These are phyloP conservation scores for Rhizomucor pusillus DNA, from an alignment of 371 early-diverging fungal genomes.

Conservation along the genomic window DNA sequence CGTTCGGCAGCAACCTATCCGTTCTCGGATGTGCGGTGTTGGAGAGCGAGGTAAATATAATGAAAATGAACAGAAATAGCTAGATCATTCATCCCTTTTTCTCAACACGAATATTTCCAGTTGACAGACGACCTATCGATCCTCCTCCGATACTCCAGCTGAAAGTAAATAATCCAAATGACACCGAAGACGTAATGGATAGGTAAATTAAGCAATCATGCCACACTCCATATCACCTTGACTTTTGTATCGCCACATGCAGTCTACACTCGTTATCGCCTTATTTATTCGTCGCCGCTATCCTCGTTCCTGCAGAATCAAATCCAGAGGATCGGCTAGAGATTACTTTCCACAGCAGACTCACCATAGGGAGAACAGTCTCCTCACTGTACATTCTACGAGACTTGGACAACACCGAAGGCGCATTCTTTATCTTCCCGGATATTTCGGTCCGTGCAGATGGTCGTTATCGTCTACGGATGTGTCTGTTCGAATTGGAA, in stretches of 20 bases:
- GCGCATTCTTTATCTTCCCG: conserved; percentile 95
- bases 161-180: conserved; percentile 10
- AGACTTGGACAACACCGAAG: conserved; percentile 64
- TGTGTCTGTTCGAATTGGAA: conserved; percentile 83
- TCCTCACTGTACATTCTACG: conserved; percentile 60
- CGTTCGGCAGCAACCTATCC: conserved; percentile 50
- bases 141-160: conserved; percentile 46
- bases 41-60: conserved; percentile 42
- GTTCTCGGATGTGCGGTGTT: conserved; percentile 49
- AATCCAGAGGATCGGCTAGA: conserved; percentile 6
- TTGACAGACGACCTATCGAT: conserved; percentile 48
- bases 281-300: conserved; percentile 32
- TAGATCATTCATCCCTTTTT: background rate
- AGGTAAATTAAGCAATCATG: conserved; percentile 4
- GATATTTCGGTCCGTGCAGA: conserved; percentile 90
- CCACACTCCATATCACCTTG: background rate
- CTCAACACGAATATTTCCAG: conserved; percentile 11
- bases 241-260: background rate
- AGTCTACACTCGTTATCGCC: conserved; percentile 16
- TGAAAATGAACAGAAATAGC: background rate
- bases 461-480: conserved; percentile 83
- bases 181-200: conserved; percentile 5
- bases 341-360: conserved; percentile 21
- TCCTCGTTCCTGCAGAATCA: conserved; percentile 27
- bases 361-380: conserved; percentile 57